phyloP scores from a whole-genome alignment of 441 rosid genomes.

The Croton laevigatus region DNA sequence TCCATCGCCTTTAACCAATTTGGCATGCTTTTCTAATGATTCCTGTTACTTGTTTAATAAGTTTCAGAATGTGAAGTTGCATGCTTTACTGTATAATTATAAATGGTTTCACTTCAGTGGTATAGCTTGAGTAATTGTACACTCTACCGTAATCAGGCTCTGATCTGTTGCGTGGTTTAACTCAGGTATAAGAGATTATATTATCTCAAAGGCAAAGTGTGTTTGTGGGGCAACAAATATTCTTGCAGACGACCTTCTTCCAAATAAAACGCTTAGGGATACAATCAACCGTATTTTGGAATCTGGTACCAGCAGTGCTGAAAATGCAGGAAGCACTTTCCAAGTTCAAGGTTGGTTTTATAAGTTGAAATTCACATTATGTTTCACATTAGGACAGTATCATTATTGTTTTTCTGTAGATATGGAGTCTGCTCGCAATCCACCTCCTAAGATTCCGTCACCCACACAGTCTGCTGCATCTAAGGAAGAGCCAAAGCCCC shows the following conservation, averaged over 20 bases:
- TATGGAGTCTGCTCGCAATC: conserved; percentile 73
- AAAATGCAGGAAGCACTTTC: conserved; percentile 77
- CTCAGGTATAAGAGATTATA: conserved; percentile 87
- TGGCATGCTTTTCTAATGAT: background rate
- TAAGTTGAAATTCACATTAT: conserved; percentile 17
- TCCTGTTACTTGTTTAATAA: background rate
- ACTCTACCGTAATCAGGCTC: background rate
- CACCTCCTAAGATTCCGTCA: conserved; percentile 74
- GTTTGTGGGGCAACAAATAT: conserved; percentile 86
- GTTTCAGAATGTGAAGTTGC: background rate
- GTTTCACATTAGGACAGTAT: conserved; percentile 20
- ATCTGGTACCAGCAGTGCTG: conserved; percentile 89
- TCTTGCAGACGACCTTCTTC: conserved; percentile 97
- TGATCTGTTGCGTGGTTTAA: conserved; percentile 8
- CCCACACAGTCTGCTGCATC: conserved; percentile 85
- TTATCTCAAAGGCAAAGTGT: conserved; percentile 75
- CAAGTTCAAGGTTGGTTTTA: conserved; percentile 83
- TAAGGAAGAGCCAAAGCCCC: conserved; percentile 61
- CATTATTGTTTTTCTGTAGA: background rate
- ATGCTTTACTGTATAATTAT: background rate
- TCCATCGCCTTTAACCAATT: background rate
- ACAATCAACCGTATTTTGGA: conserved; percentile 93
- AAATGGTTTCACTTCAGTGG: background rate
- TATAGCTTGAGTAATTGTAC: background rate
- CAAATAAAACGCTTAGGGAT: conserved; percentile 94